Base-by-base conservation (phyloP, 805 yeast genomes). In the Maudiozyma pseudohumilis region DNA sequence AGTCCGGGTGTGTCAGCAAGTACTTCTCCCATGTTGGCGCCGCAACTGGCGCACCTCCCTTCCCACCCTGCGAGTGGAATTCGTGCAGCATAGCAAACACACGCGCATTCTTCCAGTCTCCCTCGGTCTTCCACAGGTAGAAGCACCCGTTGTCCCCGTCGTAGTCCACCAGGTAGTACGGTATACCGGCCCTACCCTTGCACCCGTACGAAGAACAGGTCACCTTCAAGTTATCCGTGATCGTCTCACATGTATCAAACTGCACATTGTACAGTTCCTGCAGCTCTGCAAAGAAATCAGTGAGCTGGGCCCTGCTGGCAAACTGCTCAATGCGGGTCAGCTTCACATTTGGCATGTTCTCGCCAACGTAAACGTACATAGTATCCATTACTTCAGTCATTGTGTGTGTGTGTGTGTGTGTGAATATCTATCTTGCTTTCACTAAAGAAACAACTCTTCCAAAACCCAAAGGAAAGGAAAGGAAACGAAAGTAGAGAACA, bases 191-290 rank as follows among this genome's bases (percentile, higher is more conserved):
- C n/a, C 32, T 34, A 20, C 32, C 35, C 5, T 40, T 35, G 20
- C 34, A 29, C 18, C 47, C 45, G 23, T 42, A 43, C 2, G 50
- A 44, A 12, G 32, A 39, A 32, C 53, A 48, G 15, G 34, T 33
- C 24, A 56, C 38, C 38, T 54, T 55, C 32, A 56, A 43, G 41
- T 55, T 56, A 16, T 50, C 54, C 4, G 61, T 54, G 17, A 54
- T 52, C 8, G 60, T 56, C 35, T 46, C 55, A 6, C 44, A 40
- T 7, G 48, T 32, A 11, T 40, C 41, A 17, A 56, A 48, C 36
- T 54, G 51, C n/a, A 55, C 37, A 25, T 48, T 40, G 32, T 48
- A 52, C 7, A 42, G 38, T 23, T 55, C 54, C 38, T 56, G 61
- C 12, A 55, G 41, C 12, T 44, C 27, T 16, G 47, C 47, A 17